Evolutionary conservation across 805 yeast species (phyloP).

Genomic region (Teunomyces funiuensis): DNA sequence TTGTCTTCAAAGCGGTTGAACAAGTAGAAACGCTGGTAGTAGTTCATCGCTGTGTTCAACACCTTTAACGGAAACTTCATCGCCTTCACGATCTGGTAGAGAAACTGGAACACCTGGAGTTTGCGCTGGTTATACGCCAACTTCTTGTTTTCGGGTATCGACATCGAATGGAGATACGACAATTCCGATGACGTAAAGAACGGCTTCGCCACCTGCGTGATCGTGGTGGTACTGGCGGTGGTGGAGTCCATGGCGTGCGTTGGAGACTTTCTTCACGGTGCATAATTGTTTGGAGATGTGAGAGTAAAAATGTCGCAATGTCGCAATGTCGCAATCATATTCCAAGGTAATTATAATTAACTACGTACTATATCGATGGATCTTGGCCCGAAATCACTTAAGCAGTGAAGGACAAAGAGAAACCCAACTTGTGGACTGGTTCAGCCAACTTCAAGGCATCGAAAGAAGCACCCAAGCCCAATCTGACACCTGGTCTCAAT

Average conservation of each 20-base stretch:
- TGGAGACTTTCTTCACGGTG: background rate
- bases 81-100: slow-evolving; percentile 50
- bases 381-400: slow-evolving; percentile 32
- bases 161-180: slow-evolving; percentile 47
- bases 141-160: slow-evolving; percentile 51
- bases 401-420: slow-evolving; percentile 90
- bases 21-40: slow-evolving; percentile 68
- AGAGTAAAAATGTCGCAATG: slow-evolving; percentile 4
- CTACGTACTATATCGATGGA: slow-evolving; percentile 2
- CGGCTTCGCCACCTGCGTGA: slow-evolving; percentile 56
- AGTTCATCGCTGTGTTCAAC: slow-evolving; percentile 67
- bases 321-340: slow-evolving; percentile 1
- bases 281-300: background rate
- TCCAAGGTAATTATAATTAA: slow-evolving; percentile 1
- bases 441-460: slow-evolving; percentile 94
- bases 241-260: slow-evolving; percentile 6
- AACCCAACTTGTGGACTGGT: slow-evolving; percentile 97
- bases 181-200: slow-evolving; percentile 57
- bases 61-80: slow-evolving; percentile 71
- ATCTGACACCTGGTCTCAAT: slow-evolving; percentile 92
- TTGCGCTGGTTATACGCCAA: slow-evolving; percentile 49
- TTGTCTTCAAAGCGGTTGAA: slow-evolving; percentile 56
- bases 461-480: slow-evolving; percentile 96
- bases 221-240: slow-evolving; percentile 2
- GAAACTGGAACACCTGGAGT: slow-evolving; percentile 52